Conservation (phyloP, 371 early-diverging fungal species). For the Apophysomyces variabilis region DNA sequence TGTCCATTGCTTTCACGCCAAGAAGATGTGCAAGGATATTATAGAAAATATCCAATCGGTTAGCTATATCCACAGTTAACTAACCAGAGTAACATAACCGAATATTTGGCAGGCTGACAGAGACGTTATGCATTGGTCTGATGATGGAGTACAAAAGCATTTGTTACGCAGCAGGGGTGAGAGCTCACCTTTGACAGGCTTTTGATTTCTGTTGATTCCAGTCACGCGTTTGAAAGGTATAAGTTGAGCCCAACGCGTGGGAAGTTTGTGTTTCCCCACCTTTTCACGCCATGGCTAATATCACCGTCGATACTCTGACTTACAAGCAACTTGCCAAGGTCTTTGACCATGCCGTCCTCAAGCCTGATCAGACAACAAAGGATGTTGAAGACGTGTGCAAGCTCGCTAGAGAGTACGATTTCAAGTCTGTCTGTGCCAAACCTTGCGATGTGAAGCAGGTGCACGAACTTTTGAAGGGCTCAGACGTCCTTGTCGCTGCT, state of each 20-base stretch:
- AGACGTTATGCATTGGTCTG: too few relatives aligned
- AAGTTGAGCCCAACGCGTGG: background rate
- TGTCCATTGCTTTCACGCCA: too few relatives aligned
- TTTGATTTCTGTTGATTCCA: background rate
- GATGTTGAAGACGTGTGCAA: slow-evolving; percentile 63
- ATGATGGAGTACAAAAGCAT: too few relatives aligned
- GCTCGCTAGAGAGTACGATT: slow-evolving; percentile 57
- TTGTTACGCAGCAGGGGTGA: too few relatives aligned
- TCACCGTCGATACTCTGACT: slow-evolving; percentile 54
- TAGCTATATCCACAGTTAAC: too few relatives aligned
- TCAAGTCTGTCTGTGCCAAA: slow-evolving; percentile 68
- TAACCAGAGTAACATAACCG: too few relatives aligned
- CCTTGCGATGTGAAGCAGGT: slow-evolving; percentile 69
- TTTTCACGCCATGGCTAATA: slow-evolving; percentile 32
- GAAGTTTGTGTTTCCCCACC: background rate
- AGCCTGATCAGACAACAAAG: slow-evolving; percentile 60
- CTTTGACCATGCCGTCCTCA: slow-evolving; percentile 70
- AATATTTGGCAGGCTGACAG: too few relatives aligned
- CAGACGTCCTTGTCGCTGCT: slow-evolving; percentile 62
- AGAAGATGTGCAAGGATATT: too few relatives aligned
- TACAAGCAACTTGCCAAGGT: slow-evolving; percentile 59
- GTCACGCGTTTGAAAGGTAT: slow-evolving; percentile 7
- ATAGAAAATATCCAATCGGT: too few relatives aligned
- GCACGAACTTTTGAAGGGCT: slow-evolving; percentile 43
- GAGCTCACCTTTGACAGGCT: too few relatives aligned